Conservation (phyloP, 768 basidiomycete genomes). For the Mycena belliarum region DNA sequence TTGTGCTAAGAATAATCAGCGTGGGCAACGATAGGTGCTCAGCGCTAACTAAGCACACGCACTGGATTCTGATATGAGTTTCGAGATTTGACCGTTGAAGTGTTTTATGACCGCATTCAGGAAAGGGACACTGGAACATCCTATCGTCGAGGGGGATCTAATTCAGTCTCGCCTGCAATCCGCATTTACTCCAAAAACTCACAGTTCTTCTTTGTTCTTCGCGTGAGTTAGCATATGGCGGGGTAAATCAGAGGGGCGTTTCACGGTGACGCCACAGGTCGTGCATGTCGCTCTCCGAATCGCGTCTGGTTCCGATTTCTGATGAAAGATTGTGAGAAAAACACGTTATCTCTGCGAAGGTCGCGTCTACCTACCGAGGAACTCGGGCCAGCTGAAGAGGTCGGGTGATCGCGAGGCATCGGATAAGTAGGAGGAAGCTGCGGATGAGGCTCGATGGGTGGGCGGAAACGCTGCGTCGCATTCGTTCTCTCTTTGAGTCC, state of each 20-base stretch:
- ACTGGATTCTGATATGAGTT: slow-evolving; percentile 34
- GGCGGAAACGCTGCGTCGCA: neutral
- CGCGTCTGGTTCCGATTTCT: slow-evolving; percentile 6
- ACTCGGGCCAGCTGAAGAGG: neutral
- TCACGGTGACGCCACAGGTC: slow-evolving; percentile 15
- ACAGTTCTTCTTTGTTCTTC: slow-evolving; percentile 24
- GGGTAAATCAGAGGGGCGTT: slow-evolving; percentile 15
- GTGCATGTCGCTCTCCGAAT: slow-evolving; percentile 9
- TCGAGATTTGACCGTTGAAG: slow-evolving; percentile 34
- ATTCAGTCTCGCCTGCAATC: neutral
- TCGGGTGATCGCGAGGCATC: slow-evolving; percentile 6
- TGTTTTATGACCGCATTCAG: slow-evolving; percentile 29
- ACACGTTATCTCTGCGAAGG: slow-evolving; percentile 10
- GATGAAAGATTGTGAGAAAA: neutral
- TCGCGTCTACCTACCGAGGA: slow-evolving; percentile 5
- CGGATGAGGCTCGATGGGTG: neutral
- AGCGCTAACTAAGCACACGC: too few species aligned
- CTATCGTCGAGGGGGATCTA: slow-evolving; percentile 10
- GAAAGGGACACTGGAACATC: slow-evolving; percentile 28
- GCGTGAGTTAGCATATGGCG: slow-evolving; percentile 19
- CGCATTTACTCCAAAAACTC: neutral
- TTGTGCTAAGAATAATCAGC: slow-evolving; percentile 24
- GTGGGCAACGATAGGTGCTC: neutral
- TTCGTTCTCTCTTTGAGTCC: neutral
- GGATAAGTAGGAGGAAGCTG: neutral